These are phyloP conservation scores for Limnanthes douglasii DNA, from an alignment of 345 rosid genomes.

Conservation along the genomic window DNA sequence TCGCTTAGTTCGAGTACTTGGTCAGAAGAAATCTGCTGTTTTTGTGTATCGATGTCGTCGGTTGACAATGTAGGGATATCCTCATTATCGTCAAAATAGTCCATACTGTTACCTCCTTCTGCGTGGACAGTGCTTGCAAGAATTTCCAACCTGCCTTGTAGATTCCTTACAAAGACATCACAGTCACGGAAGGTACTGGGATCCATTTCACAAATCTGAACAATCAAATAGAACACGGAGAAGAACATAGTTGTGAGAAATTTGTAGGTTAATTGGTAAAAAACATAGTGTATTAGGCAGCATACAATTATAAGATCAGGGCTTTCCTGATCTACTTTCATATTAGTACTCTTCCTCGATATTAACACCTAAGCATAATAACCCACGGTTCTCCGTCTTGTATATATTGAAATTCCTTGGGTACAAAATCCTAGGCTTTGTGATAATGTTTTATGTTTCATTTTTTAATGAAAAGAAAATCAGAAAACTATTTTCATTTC, in stretches of 20 bases:
- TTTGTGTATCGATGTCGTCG: conserved; percentile 10
- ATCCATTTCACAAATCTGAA: conserved; percentile 75
- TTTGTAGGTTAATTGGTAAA: no score
- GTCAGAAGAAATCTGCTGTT: conserved; percentile 1
- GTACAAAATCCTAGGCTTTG: no score
- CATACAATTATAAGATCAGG: no score
- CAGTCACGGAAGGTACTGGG: conserved; percentile 77
- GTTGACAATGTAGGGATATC: conserved; percentile 21
- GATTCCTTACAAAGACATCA: conserved; percentile 57
- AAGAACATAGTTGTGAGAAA: neutral
- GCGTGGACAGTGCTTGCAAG: conserved; percentile 81
- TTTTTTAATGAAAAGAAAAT: no score
- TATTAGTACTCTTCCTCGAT: no score
- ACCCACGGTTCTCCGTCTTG: no score
- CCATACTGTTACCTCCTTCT: conserved; percentile 78
- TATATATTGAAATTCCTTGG: no score
- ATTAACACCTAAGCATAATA: no score
- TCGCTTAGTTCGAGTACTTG: conserved; percentile 25
- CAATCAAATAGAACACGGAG: conserved; percentile 1
- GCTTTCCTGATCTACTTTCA: no score
- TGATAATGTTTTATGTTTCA: no score
- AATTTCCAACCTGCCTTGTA: conserved; percentile 82
- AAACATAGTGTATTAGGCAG: no score
- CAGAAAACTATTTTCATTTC: no score
- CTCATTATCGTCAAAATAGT: conserved; percentile 60